Percentiles rank a stretch among this genome's conserved stretches.
phyloP scores from a whole-genome alignment of 2,329 filamentous ascomycete genomes.

The Chaetomium globosum region DNA sequence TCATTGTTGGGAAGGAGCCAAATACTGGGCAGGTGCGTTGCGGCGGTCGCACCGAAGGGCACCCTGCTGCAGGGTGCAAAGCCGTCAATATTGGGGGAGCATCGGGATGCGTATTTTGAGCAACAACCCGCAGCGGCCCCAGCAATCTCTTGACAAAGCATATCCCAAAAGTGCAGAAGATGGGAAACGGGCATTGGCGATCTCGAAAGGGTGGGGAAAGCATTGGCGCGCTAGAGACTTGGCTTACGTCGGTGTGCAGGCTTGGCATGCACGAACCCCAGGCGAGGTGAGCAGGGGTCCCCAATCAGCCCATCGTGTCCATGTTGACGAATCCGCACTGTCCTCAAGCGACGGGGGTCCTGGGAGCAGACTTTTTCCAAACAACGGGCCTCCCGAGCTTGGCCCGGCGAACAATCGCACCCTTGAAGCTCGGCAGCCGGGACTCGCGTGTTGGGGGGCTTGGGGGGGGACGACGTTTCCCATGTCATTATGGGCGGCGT shows the following conservation, averaged over 20 bases:
- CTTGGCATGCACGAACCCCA: conserved; percentile 22
- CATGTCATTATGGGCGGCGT: conserved; percentile 6
- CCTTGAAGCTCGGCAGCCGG: conserved; percentile 10
- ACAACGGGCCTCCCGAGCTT: neutral
- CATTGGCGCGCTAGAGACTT: conserved; percentile 30
- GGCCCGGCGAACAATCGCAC: neutral
- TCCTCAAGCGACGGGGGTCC: neutral
- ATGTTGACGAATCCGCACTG: conserved; percentile 18
- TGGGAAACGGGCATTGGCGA: conserved; percentile 27
- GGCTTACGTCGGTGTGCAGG: conserved; percentile 31
- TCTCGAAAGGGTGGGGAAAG: conserved; percentile 27
- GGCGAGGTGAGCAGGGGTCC: conserved; percentile 20
- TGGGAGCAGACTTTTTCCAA: conserved; percentile 27
- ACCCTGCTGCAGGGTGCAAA: conserved; percentile 15
- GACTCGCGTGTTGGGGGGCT: neutral
- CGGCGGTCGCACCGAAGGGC: conserved; percentile 17
- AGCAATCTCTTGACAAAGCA: conserved; percentile 22
- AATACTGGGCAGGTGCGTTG: conserved; percentile 5
- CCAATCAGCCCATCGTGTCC: conserved; percentile 34
- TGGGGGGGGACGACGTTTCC: neutral
- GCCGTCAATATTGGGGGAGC: conserved; percentile 20
- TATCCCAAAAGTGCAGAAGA: conserved; percentile 23
- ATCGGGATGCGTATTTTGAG: conserved; percentile 20
- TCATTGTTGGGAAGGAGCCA: conserved; percentile 13
- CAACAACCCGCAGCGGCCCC: conserved; percentile 19